phyloP scores from a whole-genome alignment of 768 basidiomycete species.

The Scleroderma citrinum region DNA sequence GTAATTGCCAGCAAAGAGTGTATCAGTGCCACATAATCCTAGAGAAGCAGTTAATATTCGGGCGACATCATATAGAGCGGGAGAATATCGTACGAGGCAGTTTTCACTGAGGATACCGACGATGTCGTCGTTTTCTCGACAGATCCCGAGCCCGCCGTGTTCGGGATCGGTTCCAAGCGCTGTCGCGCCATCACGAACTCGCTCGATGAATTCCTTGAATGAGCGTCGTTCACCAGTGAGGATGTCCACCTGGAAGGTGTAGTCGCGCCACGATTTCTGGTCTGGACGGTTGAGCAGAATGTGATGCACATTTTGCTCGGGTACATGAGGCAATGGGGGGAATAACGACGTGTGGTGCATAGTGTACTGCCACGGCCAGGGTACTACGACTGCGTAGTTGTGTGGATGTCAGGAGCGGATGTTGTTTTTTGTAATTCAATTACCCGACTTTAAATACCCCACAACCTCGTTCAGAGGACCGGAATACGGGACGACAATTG shows the following conservation, averaged over 20 bases:
- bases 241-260: slow-evolving; percentile 50
- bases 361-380: background rate
- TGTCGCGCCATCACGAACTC: slow-evolving; percentile 50
- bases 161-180: slow-evolving; percentile 42
- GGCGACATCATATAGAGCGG: background rate
- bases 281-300: slow-evolving; percentile 50
- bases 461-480: background rate
- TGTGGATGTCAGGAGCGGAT: background rate
- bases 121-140: slow-evolving; percentile 43
- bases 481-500: background rate
- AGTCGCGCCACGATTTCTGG: slow-evolving; percentile 51
- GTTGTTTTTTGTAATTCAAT: background rate
- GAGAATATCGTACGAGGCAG: slow-evolving; percentile 44
- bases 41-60: background rate
- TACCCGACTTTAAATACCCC: background rate
- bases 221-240: slow-evolving; percentile 41
- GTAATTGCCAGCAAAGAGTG: slow-evolving; percentile 44
- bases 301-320: slow-evolving; percentile 50
- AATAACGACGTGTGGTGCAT: slow-evolving; percentile 59
- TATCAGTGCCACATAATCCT: slow-evolving; percentile 53
- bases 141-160: slow-evolving; percentile 53
- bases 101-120: slow-evolving; percentile 70
- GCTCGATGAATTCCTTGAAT: slow-evolving; percentile 44
- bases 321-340: slow-evolving; percentile 44
- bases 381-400: no score